A percentile compares a stretch with the other conserved stretches of the same genome.
Evolutionary conservation across 768 basidiomycete genomes (phyloP).

Genomic region (Dacryopinax spathularia): DNA sequence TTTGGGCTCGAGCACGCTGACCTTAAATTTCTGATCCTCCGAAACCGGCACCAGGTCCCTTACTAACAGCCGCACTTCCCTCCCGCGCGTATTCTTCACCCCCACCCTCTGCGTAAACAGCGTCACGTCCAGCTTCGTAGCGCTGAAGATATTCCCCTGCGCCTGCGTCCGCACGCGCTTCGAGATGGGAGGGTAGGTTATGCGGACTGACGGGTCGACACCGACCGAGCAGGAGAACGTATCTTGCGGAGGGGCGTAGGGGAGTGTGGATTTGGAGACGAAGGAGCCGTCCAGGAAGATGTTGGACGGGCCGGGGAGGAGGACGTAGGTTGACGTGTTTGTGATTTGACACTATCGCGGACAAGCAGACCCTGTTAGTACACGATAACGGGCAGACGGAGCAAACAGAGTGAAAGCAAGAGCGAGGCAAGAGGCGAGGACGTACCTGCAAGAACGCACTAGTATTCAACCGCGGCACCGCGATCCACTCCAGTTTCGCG

Average conservation of each 20-base stretch:
- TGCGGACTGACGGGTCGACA: constrained; percentile 21
- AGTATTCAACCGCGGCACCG: constrained; percentile 36
- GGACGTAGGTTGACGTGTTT: constrained; percentile 43
- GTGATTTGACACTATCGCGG: constrained; percentile 33
- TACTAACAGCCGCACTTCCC: constrained; percentile 14
- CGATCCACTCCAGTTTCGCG: constrained; percentile 31
- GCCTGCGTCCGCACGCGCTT: constrained; percentile 8
- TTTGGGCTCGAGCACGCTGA: constrained; percentile 6
- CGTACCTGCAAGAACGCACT: constrained; percentile 38
- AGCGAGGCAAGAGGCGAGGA: neutral
- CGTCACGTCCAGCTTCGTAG: constrained; percentile 7
- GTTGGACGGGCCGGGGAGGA: constrained; percentile 40
- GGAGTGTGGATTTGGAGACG: constrained; percentile 40
- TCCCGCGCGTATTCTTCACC: constrained; percentile 13
- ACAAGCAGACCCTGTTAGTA: too few species aligned
- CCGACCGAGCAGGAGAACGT: constrained; percentile 45
- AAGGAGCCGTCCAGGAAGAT: constrained; percentile 45
- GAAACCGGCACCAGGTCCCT: constrained; percentile 20
- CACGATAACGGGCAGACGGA: constrained; percentile 1
- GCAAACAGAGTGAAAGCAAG: neutral
- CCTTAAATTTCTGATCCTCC: constrained; percentile 11
- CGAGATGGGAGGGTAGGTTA: constrained; percentile 23
- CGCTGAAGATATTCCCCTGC: constrained; percentile 4
- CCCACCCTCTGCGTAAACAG: constrained; percentile 11
- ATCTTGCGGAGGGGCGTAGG: constrained; percentile 37